Percentiles rank a stretch among this genome's conserved stretches.
phyloP scores from a whole-genome alignment of 148 eudicot genomes.

The Linanthus parryae region DNA sequence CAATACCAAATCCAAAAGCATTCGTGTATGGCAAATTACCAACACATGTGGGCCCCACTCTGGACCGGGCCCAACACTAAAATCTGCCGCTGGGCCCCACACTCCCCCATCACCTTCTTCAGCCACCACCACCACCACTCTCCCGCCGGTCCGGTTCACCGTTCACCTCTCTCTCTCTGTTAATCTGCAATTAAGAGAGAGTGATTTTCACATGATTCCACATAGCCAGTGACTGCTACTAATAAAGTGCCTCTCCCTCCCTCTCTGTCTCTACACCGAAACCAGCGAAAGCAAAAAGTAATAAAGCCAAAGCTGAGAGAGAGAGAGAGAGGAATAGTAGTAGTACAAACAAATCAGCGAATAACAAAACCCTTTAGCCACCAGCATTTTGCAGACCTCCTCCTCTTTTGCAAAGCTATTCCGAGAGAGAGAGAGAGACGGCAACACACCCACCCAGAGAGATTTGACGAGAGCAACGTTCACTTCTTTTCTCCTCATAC shows the following conservation, averaged over 20 bases:
- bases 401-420: too few relatives aligned
- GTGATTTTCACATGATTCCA: too few relatives aligned
- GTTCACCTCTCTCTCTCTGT: neutral
- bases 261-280: neutral
- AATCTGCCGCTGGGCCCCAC: slow-evolving; percentile 11
- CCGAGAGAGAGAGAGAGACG: too few relatives aligned
- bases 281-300: neutral
- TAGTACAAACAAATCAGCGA: neutral
- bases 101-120: neutral
- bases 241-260: too few relatives aligned
- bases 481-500: too few relatives aligned
- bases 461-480: too few relatives aligned
- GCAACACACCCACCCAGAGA: too few relatives aligned
- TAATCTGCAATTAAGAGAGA: too few relatives aligned
- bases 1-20: too few relatives aligned
- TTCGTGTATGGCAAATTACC: slow-evolving; percentile 18
- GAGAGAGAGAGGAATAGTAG: neutral
- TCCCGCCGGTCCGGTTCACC: neutral
- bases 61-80: slow-evolving; percentile 3
- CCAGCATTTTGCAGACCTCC: too few relatives aligned
- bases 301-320: slow-evolving; percentile 6
- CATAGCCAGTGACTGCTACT: too few relatives aligned
- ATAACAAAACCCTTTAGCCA: too few relatives aligned
- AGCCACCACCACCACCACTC: neutral
- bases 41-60: slow-evolving; percentile 20